A percentile compares a stretch with the other conserved stretches of the same genome.
Conservation (phyloP, 305 asterid genomes). For the Solanum aculeatissimum region DNA sequence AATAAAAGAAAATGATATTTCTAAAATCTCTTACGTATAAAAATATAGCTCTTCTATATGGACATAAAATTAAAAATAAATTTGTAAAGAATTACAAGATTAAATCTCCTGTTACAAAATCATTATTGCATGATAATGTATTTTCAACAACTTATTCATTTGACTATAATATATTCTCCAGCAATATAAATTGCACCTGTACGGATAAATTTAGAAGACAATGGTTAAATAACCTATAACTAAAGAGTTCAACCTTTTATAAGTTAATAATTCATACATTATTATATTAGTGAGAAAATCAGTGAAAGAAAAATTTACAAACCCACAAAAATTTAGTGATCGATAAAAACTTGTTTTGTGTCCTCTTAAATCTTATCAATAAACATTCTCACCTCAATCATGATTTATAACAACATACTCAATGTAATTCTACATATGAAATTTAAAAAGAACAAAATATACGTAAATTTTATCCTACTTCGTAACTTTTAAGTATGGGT, state of each 20-base stretch:
- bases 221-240: background rate
- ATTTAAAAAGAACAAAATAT: background rate
- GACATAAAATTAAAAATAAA: background rate
- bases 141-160: background rate
- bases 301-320: no score
- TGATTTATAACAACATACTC: background rate
- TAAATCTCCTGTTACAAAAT: background rate
- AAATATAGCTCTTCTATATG: background rate
- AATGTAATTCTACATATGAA: background rate
- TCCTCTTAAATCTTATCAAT: no score
- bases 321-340: no score
- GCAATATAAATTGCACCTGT: background rate
- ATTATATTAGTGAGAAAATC: no score
- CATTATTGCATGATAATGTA: background rate
- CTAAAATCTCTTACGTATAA: background rate
- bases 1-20: background rate
- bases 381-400: no score
- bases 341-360: no score
- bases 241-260: no score
- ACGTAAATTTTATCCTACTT: background rate
- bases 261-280: no score
- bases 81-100: background rate
- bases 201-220: background rate
- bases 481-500: background rate
- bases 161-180: background rate